These are phyloP conservation scores for Ulmus americana DNA, from an alignment of 331 rosid species.

Conservation along the genomic window DNA sequence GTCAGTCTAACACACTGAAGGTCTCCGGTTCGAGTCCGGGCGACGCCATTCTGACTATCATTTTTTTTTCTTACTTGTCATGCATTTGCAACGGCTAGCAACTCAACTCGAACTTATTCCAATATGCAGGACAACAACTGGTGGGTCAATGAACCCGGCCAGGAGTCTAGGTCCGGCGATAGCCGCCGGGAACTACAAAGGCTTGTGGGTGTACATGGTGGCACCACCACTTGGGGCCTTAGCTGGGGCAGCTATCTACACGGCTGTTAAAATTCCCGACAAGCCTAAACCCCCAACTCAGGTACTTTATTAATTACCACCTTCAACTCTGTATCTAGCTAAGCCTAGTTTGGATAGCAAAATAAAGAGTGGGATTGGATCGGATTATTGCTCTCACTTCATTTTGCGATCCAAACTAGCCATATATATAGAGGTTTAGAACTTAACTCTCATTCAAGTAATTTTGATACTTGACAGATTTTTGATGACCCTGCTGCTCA, in stretches of 20 bases:
- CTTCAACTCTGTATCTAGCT: too few species aligned
- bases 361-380: too few species aligned
- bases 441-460: too few species aligned
- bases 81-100: background rate
- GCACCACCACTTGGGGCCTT: slow-evolving; percentile 78
- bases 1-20: slow-evolving; percentile 96
- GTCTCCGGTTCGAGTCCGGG: slow-evolving; percentile 81
- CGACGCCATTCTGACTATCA: slow-evolving; percentile 41
- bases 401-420: too few species aligned
- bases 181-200: slow-evolving; percentile 67
- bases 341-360: too few species aligned
- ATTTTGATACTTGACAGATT: too few species aligned
- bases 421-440: too few species aligned
- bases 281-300: slow-evolving; percentile 6
- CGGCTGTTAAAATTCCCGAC: slow-evolving; percentile 57
- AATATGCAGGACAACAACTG: slow-evolving; percentile 39
- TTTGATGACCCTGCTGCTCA: too few species aligned
- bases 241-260: slow-evolving; percentile 60
- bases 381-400: too few species aligned
- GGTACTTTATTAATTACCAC: background rate
- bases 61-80: too few species aligned
- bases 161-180: slow-evolving; percentile 79
- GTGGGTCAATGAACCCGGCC: slow-evolving; percentile 84
- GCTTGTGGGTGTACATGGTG: slow-evolving; percentile 59
- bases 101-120: too few species aligned